Percentiles rank a stretch among this genome's conserved stretches.
Evolutionary conservation across 1,139 yeast species (phyloP).

Genomic region (Eremothecium cymbalariae): DNA sequence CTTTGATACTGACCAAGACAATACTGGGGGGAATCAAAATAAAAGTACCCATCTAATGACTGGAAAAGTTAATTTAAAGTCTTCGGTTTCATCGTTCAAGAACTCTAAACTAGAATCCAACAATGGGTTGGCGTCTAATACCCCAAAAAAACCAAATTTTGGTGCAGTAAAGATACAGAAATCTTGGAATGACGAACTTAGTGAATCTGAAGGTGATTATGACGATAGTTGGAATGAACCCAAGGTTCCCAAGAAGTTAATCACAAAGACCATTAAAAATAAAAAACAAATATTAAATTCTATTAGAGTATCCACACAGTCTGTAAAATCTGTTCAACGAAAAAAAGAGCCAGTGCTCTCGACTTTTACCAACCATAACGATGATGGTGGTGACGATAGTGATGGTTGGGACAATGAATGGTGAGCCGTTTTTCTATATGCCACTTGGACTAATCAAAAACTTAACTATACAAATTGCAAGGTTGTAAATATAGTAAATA

Average conservation of each 20-base stretch:
- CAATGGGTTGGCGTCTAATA: too few relatives aligned
- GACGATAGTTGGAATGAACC: slow-evolving; percentile 6
- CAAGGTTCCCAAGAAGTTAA: slow-evolving; percentile 2
- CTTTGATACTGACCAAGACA: too few relatives aligned
- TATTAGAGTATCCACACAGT: neutral
- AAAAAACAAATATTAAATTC: slow-evolving; percentile 4
- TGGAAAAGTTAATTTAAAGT: too few relatives aligned
- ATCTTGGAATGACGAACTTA: slow-evolving; percentile 19
- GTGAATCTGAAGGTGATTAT: slow-evolving; percentile 9
- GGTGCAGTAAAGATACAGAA: slow-evolving; percentile 12
- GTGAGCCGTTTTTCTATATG: slow-evolving; percentile 29
- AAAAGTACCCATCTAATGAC: too few relatives aligned
- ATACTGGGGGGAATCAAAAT: too few relatives aligned
- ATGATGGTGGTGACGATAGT: slow-evolving; percentile 39
- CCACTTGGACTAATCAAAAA: too few relatives aligned
- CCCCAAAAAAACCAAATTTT: neutral
- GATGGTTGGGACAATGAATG: slow-evolving; percentile 53
- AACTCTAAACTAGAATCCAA: too few relatives aligned
- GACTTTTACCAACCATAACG: slow-evolving; percentile 2
- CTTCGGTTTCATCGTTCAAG: too few relatives aligned
- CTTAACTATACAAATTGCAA: slow-evolving; percentile 8
- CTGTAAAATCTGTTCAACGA: slow-evolving; percentile 3
- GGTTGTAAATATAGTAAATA: slow-evolving; percentile 5
- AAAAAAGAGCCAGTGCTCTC: slow-evolving; percentile 1
- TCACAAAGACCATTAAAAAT: neutral